phyloP scores from a whole-genome alignment of 2,329 filamentous ascomycete genomes.

The Rosellinia necatrix region DNA sequence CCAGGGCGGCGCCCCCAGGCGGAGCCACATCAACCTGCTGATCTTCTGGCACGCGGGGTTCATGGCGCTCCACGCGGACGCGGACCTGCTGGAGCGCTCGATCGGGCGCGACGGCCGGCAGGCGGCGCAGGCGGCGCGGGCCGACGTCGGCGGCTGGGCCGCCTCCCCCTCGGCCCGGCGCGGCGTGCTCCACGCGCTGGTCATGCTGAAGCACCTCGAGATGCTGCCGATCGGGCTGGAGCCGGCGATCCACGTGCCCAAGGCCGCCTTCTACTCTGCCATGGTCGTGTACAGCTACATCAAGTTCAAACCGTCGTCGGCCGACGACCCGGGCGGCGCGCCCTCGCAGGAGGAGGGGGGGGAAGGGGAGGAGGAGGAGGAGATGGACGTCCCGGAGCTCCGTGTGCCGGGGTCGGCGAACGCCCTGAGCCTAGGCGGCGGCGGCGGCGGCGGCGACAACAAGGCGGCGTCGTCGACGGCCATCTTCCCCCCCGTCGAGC shows the following conservation, averaged over 20 bases:
- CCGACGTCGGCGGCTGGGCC: conserved; percentile 14
- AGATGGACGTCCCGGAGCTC: conserved; percentile 20
- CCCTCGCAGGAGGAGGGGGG: conserved; percentile 22
- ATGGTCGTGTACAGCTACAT: conserved; percentile 25
- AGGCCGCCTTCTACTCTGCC: conserved; percentile 24
- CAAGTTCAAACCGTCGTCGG: conserved; percentile 21
- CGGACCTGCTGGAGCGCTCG: conserved; percentile 19
- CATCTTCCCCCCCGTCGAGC: conserved; percentile 20
- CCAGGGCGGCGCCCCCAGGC: conserved; percentile 17
- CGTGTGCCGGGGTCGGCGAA: conserved; percentile 13
- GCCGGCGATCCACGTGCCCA: conserved; percentile 25
- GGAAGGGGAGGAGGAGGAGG: too few relatives aligned
- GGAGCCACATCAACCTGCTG: conserved; percentile 24
- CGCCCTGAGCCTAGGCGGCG: conserved; percentile 3
- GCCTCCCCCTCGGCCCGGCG: conserved; percentile 20
- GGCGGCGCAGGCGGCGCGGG: conserved; percentile 18
- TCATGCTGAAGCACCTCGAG: conserved; percentile 20
- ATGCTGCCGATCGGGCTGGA: conserved; percentile 27
- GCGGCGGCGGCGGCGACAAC: too few relatives aligned
- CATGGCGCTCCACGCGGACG: conserved; percentile 22
- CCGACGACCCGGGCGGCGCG: conserved; percentile 12
- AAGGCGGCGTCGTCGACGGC: conserved; percentile 8
- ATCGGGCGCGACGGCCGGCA: conserved; percentile 22
- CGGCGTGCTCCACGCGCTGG: conserved; percentile 20
- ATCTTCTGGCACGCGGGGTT: conserved; percentile 26